Percentiles rank a stretch among this genome's conserved stretches.
phyloP scores from a whole-genome alignment of 2,329 filamentous ascomycete species.

The Trichoderma sp. region DNA sequence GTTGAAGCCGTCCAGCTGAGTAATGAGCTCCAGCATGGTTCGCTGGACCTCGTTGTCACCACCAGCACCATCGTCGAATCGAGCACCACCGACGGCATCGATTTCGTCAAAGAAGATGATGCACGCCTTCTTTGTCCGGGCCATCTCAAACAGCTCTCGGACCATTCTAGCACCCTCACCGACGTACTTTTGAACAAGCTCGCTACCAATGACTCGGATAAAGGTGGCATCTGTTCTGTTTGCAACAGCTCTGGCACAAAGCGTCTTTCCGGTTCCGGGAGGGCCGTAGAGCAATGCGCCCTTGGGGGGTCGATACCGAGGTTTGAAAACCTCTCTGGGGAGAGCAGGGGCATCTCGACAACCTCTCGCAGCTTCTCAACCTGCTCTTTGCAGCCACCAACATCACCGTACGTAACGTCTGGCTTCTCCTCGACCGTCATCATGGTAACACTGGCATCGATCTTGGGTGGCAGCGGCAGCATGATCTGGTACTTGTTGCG shows the following conservation, averaged over 20 bases:
- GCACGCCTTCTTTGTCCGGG: constrained; percentile 97
- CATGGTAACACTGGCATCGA: constrained; percentile 98
- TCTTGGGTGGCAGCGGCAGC: constrained; percentile 93
- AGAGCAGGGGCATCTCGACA: constrained; percentile 96
- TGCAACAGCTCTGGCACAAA: constrained; percentile 94
- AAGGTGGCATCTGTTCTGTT: constrained; percentile 98
- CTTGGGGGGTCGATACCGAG: constrained; percentile 99
- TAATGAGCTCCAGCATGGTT: constrained; percentile 98
- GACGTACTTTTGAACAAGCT: constrained; percentile 98
- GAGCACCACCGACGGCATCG: constrained; percentile 91
- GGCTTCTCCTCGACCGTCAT: constrained; percentile 99
- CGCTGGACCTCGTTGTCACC: constrained; percentile 97
- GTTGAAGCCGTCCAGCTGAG: constrained; percentile 95
- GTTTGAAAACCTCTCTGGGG: constrained; percentile 95
- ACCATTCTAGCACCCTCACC: constrained; percentile 99
- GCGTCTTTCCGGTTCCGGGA: constrained; percentile 97
- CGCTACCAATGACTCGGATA: constrained; percentile 96
- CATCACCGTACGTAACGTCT: constrained; percentile 97
- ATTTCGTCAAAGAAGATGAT: constrained; percentile 99
- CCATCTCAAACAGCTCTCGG: constrained; percentile 98
- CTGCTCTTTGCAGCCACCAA: constrained; percentile 98
- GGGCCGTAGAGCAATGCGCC: constrained; percentile 95
- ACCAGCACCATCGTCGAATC: constrained; percentile 94
- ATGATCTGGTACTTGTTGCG: constrained; percentile 99
- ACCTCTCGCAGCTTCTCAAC: constrained; percentile 99